These are phyloP conservation scores for Trichosanthes truncata DNA, from an alignment of 306 rosid genomes.

Conservation along the genomic window DNA sequence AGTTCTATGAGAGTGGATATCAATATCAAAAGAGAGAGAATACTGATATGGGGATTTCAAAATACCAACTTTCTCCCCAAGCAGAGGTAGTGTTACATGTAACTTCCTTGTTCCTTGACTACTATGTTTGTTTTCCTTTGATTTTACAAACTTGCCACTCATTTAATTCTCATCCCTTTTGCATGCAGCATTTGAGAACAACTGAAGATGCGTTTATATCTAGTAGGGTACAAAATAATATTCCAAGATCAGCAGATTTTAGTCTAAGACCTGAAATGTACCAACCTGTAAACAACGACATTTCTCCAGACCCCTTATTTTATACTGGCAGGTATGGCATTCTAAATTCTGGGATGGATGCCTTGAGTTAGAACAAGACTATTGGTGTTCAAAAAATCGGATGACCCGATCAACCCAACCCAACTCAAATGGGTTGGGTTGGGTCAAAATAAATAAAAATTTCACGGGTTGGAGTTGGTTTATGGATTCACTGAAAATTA, in stretches of 20 bases:
- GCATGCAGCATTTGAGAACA: slow-evolving; percentile 3
- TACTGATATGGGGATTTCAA: slow-evolving; percentile 30
- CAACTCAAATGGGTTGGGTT: no score
- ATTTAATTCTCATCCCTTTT: not conserved
- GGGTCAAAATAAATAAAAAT: no score
- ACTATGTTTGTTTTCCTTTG: not conserved
- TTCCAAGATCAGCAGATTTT: not conserved
- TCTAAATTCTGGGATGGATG: not conserved
- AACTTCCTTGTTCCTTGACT: slow-evolving; percentile 1
- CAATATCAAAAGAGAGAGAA: slow-evolving; percentile 23
- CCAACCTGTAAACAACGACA: slow-evolving; percentile 12
- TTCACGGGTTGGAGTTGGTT: not conserved
- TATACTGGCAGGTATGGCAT: slow-evolving; percentile 29
- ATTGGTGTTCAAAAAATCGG: not conserved
- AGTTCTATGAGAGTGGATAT: not conserved
- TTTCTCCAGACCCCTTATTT: slow-evolving; percentile 19
- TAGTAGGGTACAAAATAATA: not conserved
- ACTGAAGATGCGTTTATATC: not conserved
- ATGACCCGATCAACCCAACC: not conserved
- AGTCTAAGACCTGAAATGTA: not conserved
- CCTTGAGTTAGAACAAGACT: not conserved
- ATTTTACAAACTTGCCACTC: not conserved
- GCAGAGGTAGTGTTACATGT: slow-evolving; percentile 45
- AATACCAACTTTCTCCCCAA: slow-evolving; percentile 30
- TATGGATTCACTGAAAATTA: not conserved